Conservation (phyloP, 495 filamentous ascomycete species). For the Hapsidospora chrysogenum region DNA sequence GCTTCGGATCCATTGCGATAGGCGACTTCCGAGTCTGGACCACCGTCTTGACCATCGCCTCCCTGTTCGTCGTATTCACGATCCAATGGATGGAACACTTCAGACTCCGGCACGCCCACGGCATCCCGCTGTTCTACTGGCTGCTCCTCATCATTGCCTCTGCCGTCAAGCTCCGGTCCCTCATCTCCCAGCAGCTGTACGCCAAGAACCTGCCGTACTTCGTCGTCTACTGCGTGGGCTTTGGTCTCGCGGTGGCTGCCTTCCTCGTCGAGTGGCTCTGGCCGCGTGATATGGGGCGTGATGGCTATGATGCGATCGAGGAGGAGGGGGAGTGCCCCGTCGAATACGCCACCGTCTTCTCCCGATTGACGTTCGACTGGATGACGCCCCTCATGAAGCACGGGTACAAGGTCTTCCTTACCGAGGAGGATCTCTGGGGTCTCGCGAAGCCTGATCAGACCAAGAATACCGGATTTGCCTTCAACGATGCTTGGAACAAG, state of each 20-base stretch:
- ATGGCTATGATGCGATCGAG: conserved; percentile 67
- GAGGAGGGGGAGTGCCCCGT: conserved; percentile 87
- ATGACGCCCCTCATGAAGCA: conserved; percentile 97
- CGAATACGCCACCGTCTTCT: conserved; percentile 91
- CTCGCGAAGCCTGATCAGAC: conserved; percentile 70
- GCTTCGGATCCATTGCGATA: conserved; percentile 50
- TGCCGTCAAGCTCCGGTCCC: conserved; percentile 73
- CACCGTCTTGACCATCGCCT: conserved; percentile 58
- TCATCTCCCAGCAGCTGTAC: conserved; percentile 62
- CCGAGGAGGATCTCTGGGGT: conserved; percentile 95
- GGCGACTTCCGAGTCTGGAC: conserved; percentile 87
- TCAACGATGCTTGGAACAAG: conserved; percentile 61
- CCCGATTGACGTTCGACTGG: conserved; percentile 88
- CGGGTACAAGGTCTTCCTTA: conserved; percentile 82
- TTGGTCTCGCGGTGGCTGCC: conserved; percentile 55
- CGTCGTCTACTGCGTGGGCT: conserved; percentile 53
- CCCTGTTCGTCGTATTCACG: conserved; percentile 61
- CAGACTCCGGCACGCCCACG: conserved; percentile 77
- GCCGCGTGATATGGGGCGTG: conserved; percentile 56
- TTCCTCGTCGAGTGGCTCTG: conserved; percentile 81
- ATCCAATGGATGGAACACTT: conserved; percentile 89
- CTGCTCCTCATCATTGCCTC: conserved; percentile 69
- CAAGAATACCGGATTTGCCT: conserved; percentile 40
- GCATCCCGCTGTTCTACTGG: conserved; percentile 94
- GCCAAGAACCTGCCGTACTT: conserved; percentile 55